Conservation (phyloP, 306 rosid species). For the Vicia faba region DNA sequence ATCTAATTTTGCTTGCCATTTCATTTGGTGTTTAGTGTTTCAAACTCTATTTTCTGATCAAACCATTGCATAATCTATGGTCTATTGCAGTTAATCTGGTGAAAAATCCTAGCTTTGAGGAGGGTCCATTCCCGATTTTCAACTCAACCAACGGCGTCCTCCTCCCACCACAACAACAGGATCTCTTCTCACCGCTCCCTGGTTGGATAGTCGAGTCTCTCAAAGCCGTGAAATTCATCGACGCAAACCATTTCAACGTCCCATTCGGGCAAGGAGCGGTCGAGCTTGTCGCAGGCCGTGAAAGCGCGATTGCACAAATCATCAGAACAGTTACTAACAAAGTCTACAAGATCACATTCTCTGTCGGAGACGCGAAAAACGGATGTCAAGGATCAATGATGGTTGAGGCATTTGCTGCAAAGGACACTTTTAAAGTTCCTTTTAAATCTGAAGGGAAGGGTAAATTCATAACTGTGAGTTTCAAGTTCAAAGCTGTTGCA, state of each 20-base stretch:
- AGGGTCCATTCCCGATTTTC: conserved; percentile 76
- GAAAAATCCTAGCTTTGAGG: conserved; percentile 80
- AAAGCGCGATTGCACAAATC: conserved; percentile 85
- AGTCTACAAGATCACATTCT: conserved; percentile 63
- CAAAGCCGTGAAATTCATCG: conserved; percentile 85
- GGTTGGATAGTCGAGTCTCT: conserved; percentile 96
- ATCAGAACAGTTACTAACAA: conserved; percentile 67
- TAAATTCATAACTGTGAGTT: conserved; percentile 51
- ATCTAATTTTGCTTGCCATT: neutral
- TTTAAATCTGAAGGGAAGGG: conserved; percentile 82
- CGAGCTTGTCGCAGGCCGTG: conserved; percentile 92
- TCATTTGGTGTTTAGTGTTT: conserved; percentile 10
- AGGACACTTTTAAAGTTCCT: conserved; percentile 75
- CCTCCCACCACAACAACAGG: conserved; percentile 89
- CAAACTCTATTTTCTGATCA: conserved; percentile 1
- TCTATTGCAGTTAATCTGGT: conserved; percentile 69
- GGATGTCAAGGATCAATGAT: conserved; percentile 95
- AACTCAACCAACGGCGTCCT: conserved; percentile 86
- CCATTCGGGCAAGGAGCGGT: conserved; percentile 71
- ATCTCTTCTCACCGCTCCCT: conserved; percentile 83
- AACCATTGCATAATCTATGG: neutral
- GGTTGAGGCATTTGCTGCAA: conserved; percentile 93
- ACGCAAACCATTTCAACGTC: conserved; percentile 48
- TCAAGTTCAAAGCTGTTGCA: conserved; percentile 67
- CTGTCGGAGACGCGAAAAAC: conserved; percentile 80